phyloP scores from a whole-genome alignment of 2,329 filamentous ascomycete species.

The Leptographium radiaticola region DNA sequence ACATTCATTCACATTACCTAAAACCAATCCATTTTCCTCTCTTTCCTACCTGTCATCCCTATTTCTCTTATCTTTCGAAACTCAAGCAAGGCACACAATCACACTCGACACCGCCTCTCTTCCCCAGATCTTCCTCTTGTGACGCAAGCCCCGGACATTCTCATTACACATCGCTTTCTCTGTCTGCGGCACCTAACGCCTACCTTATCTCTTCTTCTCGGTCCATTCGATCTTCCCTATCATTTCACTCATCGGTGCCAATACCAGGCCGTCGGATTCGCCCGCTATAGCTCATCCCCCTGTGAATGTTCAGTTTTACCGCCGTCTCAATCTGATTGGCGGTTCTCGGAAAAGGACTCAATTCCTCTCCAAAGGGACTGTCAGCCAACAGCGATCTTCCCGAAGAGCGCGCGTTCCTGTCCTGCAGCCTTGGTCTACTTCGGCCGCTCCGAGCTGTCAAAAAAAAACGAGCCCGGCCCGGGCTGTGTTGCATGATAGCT shows the following conservation, averaged over 20 bases:
- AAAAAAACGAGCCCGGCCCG: no score
- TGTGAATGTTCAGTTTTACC: not conserved
- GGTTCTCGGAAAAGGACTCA: not conserved
- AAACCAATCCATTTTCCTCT: conserved; percentile 29
- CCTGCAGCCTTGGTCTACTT: no score
- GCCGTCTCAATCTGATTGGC: not conserved
- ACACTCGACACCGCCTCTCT: conserved; percentile 15
- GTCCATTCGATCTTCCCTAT: not conserved
- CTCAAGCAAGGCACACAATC: conserved; percentile 9
- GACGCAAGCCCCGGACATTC: conserved; percentile 7
- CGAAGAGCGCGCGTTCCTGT: no score
- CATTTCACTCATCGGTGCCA: not conserved
- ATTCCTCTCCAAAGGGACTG: not conserved
- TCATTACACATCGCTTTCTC: conserved; percentile 8
- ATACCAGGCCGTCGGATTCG: not conserved
- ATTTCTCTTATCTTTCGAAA: conserved; percentile 23
- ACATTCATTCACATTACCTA: conserved; percentile 33
- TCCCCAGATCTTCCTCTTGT: conserved; percentile 1
- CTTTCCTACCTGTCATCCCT: conserved; percentile 26
- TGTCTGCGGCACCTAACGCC: not conserved
- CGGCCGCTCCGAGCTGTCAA: no score
- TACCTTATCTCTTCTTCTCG: conserved; percentile 1
- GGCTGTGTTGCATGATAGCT: no score
- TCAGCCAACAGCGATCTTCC: no score
- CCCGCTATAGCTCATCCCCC: not conserved